Conservation (phyloP, 495 filamentous ascomycete species). For the Penicillium lividum region DNA sequence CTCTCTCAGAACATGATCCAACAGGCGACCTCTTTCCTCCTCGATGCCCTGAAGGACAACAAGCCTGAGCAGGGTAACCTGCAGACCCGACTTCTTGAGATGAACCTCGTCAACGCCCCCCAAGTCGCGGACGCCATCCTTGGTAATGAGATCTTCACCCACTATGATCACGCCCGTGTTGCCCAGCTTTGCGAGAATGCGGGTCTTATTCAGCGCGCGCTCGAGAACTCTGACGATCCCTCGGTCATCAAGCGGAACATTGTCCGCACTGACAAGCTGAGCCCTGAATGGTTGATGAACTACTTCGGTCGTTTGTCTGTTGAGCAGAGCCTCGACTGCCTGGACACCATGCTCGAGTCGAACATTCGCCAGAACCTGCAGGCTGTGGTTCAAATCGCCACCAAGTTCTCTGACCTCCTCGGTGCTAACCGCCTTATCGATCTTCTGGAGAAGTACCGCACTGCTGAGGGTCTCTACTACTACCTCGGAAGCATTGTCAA, state of each 20-base stretch:
- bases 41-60: slow-evolving; percentile 92
- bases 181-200: slow-evolving; percentile 90
- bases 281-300: slow-evolving; percentile 82
- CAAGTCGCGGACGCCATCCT: slow-evolving; percentile 98
- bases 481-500: slow-evolving; percentile 98
- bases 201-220: slow-evolving; percentile 78
- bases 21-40: slow-evolving; percentile 92
- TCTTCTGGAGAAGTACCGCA: slow-evolving; percentile 95
- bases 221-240: slow-evolving; percentile 93
- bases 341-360: slow-evolving; percentile 91
- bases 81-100: slow-evolving; percentile 93
- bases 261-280: slow-evolving; percentile 76
- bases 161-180: slow-evolving; percentile 89
- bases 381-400: slow-evolving; percentile 89
- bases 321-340: slow-evolving; percentile 89
- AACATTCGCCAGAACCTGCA: slow-evolving; percentile 98
- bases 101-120: slow-evolving; percentile 95
- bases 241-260: slow-evolving; percentile 89
- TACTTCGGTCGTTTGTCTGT: slow-evolving; percentile 94
- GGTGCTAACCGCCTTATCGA: slow-evolving; percentile 87
- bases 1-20: slow-evolving; percentile 96
- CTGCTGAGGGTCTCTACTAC: slow-evolving; percentile 94
- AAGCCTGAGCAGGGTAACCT: slow-evolving; percentile 89
- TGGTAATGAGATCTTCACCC: slow-evolving; percentile 94
- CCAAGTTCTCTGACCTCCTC: slow-evolving; percentile 97